These are phyloP conservation scores for Penicillium pancosmium DNA, from an alignment of 495 filamentous ascomycete genomes.

Conservation along the genomic window DNA sequence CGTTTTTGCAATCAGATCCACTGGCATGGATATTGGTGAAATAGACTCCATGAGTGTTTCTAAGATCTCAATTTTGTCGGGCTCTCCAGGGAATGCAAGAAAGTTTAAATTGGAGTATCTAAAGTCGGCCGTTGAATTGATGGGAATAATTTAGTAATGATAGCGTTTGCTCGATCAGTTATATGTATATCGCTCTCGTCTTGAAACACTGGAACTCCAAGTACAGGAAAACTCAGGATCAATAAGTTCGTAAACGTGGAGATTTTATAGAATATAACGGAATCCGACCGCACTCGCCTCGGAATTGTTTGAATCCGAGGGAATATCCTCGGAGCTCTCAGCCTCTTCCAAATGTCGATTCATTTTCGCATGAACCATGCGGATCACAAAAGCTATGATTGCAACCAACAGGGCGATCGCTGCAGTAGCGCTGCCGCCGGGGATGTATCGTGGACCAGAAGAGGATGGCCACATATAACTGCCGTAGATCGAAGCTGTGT, in stretches of 20 bases:
- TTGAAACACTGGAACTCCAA: background rate
- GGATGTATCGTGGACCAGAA: conserved; percentile 45
- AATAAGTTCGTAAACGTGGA: background rate
- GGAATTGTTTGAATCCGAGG: conserved; percentile 29
- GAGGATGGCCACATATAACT: conserved; percentile 69
- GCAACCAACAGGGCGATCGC: conserved; percentile 34
- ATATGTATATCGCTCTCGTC: too few species aligned
- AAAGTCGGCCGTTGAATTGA: too few species aligned
- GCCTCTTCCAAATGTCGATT: conserved; percentile 65
- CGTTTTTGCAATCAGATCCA: too few species aligned
- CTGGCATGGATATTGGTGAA: too few species aligned
- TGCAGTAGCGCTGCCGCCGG: conserved; percentile 36
- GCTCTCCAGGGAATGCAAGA: too few species aligned
- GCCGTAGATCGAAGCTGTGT: conserved; percentile 70
- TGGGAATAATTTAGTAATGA: too few species aligned
- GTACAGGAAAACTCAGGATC: background rate
- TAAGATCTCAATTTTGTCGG: too few species aligned
- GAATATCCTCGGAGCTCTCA: conserved; percentile 40
- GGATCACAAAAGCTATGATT: conserved; percentile 31
- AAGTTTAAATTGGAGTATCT: too few species aligned
- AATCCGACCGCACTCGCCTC: conserved; percentile 59
- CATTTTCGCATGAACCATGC: conserved; percentile 55
- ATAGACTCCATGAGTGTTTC: too few species aligned
- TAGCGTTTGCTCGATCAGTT: too few species aligned
- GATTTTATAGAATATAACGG: conserved; percentile 48